phyloP scores from a whole-genome alignment of 2,329 filamentous ascomycete genomes.

The Colletotrichum tropicicola region DNA sequence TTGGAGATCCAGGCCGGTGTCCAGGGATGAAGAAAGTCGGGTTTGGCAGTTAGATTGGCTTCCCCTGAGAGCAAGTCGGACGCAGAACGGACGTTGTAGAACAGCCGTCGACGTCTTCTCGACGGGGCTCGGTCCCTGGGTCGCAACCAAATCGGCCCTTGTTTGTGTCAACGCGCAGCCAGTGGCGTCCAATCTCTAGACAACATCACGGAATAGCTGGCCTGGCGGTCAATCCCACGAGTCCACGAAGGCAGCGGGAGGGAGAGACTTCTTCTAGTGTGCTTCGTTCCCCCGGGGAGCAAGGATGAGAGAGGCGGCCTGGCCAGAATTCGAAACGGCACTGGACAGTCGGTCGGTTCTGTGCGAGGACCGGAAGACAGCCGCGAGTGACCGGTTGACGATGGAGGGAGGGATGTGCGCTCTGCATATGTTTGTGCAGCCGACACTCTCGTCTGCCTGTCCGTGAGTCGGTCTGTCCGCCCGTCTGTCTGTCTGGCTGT shows the following conservation, averaged over 20 bases:
- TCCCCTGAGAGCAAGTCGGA: not conserved
- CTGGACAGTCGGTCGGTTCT: slow-evolving; percentile 6
- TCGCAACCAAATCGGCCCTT: not conserved
- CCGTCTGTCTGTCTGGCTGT: not conserved
- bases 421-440: not conserved
- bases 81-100: not conserved
- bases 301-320: not conserved
- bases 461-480: not conserved
- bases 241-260: not conserved
- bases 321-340: slow-evolving; percentile 22
- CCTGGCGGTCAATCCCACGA: not conserved
- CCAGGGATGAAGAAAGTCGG: not conserved
- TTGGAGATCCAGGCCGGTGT: not conserved
- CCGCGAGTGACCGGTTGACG: slow-evolving; percentile 3
- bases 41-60: slow-evolving; percentile 6
- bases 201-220: not conserved
- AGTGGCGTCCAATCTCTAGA: slow-evolving; percentile 18
- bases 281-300: not conserved
- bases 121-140: slow-evolving; percentile 3
- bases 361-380: slow-evolving; percentile 21
- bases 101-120: slow-evolving; percentile 6
- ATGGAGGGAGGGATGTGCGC: not conserved
- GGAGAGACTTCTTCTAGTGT: slow-evolving; percentile 9
- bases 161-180: slow-evolving; percentile 25
- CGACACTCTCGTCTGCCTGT: not conserved